Evolutionary conservation across 83 land plant genomes (phyloP), one percentile per base, ranked within the genome.

Genomic region (Picea engelmannii): DNA sequence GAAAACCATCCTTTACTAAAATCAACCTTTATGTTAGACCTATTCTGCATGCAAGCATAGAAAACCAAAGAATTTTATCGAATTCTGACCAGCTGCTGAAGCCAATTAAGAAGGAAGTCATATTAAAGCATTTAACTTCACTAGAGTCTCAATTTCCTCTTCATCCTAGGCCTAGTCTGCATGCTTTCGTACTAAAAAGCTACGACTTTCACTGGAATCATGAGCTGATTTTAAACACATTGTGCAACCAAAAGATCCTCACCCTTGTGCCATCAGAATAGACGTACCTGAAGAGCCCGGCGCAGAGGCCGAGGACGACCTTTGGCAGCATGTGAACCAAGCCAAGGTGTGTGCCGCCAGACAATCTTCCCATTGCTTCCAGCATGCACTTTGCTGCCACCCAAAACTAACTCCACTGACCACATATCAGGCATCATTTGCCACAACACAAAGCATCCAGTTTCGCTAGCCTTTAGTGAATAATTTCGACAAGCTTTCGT

Each of bases 311-410:
- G 82, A 5, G 92, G 90, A 3, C 90, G 94, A 7, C 94, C 94
- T 23, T 90, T 76, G 11, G 92, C 86, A 4, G 94, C 92, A 21
- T 88, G 94, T 3, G 92, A 85, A 11, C 74, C 82, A 49, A 21
- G 47, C 94, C 92, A 90, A 3, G 94, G 94, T 21, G 89, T 88
- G 47, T 92, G 94, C 59, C 94, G 80, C 94, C 94, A 92, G 5
- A 89, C 92, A 52, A 90, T 87, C 64, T 82, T 86, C 4, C 94
- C 94, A 52, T 92, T 88, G 66, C 92, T 87, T 9, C 94, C 94
- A 40, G 94, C 94, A 31, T 87, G 87, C 31, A 92, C 83, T 76
- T 90, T 92, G 82, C 87, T 79, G 0, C 89, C 88, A 6, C 89
- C 78, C n/a, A 92, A 86, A 13, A 92, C 85, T 66, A 90, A 71